phyloP scores from a whole-genome alignment of 1,284 basidiomycete species.

The Ganoderma sinense region DNA sequence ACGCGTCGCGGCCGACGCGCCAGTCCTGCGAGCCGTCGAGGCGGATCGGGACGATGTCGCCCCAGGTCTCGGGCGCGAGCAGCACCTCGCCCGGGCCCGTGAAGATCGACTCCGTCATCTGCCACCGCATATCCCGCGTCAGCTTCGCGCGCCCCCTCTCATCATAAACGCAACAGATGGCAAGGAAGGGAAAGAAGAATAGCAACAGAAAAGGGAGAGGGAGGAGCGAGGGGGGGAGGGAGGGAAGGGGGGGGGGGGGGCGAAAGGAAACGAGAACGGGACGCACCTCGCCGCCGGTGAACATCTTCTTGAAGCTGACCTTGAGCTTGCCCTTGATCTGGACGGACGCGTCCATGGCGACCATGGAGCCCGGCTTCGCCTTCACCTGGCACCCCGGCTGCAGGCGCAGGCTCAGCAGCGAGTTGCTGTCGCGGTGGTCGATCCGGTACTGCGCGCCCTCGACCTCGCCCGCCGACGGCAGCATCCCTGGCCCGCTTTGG shows the following conservation, averaged over 20 bases:
- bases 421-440: conserved; percentile 44
- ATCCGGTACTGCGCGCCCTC: conserved; percentile 41
- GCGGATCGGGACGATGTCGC: conserved; percentile 42
- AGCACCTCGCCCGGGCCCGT: conserved; percentile 43
- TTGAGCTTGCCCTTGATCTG: conserved; percentile 43
- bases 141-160: neutral
- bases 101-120: conserved; percentile 40
- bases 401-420: conserved; percentile 39
- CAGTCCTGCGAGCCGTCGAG: conserved; percentile 39
- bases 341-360: conserved; percentile 42
- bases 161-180: no score
- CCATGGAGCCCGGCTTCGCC: conserved; percentile 44
- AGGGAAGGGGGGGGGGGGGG: no score
- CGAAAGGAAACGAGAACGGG: no score
- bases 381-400: conserved; percentile 41
- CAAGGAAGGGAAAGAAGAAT: no score
- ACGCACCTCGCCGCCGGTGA: conserved; percentile 39
- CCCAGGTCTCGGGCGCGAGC: conserved; percentile 44
- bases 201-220: neutral
- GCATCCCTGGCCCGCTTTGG: conserved; percentile 3
- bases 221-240: no score
- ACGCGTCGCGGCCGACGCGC: conserved; percentile 42
- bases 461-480: conserved; percentile 34
- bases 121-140: neutral
- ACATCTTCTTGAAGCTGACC: conserved; percentile 41